phyloP scores from a whole-genome alignment of 2,329 filamentous ascomycete species.

The Aphanocladium album region DNA sequence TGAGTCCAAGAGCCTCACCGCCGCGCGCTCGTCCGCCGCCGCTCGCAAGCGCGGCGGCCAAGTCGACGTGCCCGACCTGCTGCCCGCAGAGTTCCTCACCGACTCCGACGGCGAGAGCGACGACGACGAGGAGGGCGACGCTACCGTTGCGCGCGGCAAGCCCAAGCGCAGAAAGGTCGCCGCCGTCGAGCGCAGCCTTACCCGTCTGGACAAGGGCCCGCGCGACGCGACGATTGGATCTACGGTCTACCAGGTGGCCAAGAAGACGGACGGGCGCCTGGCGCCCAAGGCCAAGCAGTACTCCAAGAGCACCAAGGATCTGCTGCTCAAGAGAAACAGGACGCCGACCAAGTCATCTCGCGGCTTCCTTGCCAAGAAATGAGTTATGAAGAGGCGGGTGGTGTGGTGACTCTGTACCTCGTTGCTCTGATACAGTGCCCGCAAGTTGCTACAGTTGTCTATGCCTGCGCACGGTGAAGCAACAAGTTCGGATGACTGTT shows the following conservation, averaged over 20 bases:
- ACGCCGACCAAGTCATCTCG: constrained; percentile 26
- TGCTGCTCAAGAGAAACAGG: constrained; percentile 42
- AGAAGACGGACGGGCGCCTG: constrained; percentile 40
- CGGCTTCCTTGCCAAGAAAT: constrained; percentile 39
- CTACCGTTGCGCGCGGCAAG: constrained; percentile 14
- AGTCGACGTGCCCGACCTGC: constrained; percentile 34
- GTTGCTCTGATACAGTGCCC: too few species aligned
- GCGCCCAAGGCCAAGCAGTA: constrained; percentile 44
- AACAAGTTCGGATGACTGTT: too few species aligned
- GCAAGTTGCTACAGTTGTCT: too few species aligned
- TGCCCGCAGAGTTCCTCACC: constrained; percentile 49
- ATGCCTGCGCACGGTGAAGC: too few species aligned
- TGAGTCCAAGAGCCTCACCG: constrained; percentile 16
- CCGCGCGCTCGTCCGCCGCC: neutral
- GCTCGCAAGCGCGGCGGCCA: neutral
- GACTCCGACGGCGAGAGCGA: constrained; percentile 46
- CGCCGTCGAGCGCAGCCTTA: constrained; percentile 32
- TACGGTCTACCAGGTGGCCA: constrained; percentile 49
- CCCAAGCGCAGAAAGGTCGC: constrained; percentile 42
- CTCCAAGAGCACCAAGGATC: constrained; percentile 37
- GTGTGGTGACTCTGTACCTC: neutral
- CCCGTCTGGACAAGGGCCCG: constrained; percentile 34
- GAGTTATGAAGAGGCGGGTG: neutral
- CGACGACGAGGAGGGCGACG: constrained; percentile 23
- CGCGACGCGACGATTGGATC: constrained; percentile 46